Percentiles rank a stretch among this genome's conserved stretches.
phyloP scores from a whole-genome alignment of 176 grass and related monocot genomes.

The Melocanna baccifera region DNA sequence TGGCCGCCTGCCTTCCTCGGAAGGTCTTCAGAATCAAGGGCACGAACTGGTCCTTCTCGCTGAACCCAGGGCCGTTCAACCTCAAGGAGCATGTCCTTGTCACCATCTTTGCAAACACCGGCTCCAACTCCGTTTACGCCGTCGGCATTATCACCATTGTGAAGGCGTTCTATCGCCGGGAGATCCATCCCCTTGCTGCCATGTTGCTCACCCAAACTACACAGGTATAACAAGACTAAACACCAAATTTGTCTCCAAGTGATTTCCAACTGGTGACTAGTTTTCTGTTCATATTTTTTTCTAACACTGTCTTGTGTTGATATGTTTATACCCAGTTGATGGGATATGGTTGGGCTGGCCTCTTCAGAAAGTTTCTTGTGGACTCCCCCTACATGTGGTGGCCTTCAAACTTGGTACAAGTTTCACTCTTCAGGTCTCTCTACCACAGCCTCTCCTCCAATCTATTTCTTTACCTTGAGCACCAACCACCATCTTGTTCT shows the following conservation, averaged over 20 bases:
- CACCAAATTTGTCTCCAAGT: background rate
- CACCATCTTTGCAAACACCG: constrained; percentile 74
- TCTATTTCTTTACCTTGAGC: background rate
- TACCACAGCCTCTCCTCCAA: background rate
- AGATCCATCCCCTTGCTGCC: constrained; percentile 60
- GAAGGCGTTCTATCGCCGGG: constrained; percentile 68
- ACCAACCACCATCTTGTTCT: background rate
- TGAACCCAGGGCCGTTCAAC: constrained; percentile 84
- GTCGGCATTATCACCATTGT: constrained; percentile 81
- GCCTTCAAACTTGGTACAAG: constrained; percentile 67
- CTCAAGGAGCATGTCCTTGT: constrained; percentile 89
- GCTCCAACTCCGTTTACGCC: constrained; percentile 70
- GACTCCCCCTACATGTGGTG: constrained; percentile 97
- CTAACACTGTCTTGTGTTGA: constrained; percentile 7
- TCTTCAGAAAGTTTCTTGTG: constrained; percentile 73
- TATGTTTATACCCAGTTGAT: constrained; percentile 45
- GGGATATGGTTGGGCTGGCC: constrained; percentile 82
- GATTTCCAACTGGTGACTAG: too few species aligned
- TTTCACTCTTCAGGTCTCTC: constrained; percentile 71
- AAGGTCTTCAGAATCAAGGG: constrained; percentile 26
- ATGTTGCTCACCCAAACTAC: constrained; percentile 72
- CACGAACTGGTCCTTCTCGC: constrained; percentile 59
- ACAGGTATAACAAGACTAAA: constrained; percentile 44
- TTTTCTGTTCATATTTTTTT: constrained; percentile 10
- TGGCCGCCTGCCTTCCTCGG: constrained; percentile 60